A percentile compares a stretch with the other conserved stretches of the same genome.
Conservation (phyloP, 2,329 filamentous ascomycete species). For the Cercospora zeina region DNA sequence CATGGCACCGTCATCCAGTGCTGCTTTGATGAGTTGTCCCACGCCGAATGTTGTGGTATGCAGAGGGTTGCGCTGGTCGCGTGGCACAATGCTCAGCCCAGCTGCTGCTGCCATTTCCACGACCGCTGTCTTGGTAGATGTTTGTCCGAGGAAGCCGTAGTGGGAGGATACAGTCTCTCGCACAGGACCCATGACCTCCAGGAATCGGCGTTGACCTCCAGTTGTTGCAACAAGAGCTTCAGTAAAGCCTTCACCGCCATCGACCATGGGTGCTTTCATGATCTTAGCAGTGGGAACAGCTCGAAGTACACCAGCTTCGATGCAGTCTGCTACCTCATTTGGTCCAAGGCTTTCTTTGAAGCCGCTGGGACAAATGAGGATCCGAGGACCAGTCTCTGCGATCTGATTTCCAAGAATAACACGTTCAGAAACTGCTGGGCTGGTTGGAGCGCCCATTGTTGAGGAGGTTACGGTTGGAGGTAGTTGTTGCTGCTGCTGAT, state of each 20-base stretch:
- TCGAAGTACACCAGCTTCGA: constrained; percentile 51
- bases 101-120: constrained; percentile 58
- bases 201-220: constrained; percentile 43
- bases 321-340: constrained; percentile 53
- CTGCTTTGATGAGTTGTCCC: constrained; percentile 51
- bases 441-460: constrained; percentile 20
- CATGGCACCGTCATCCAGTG: constrained; percentile 49
- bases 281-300: constrained; percentile 48
- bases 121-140: constrained; percentile 46
- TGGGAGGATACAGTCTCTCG: constrained; percentile 47
- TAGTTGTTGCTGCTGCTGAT: constrained; percentile 3
- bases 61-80: constrained; percentile 48
- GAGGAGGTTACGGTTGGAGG: not conserved
- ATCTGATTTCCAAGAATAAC: constrained; percentile 17
- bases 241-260: constrained; percentile 57
- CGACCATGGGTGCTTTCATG: constrained; percentile 54
- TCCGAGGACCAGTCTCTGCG: constrained; percentile 38
- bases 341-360: constrained; percentile 58
- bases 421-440: constrained; percentile 19
- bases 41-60: constrained; percentile 56
- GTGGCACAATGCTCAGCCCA: constrained; percentile 53
- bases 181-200: constrained; percentile 50
- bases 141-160: constrained; percentile 49
- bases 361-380: constrained; percentile 56
- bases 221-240: constrained; percentile 50